These are phyloP conservation scores for Ganoderma lucidum DNA, from an alignment of 1,284 basidiomycete species.

Conservation along the genomic window DNA sequence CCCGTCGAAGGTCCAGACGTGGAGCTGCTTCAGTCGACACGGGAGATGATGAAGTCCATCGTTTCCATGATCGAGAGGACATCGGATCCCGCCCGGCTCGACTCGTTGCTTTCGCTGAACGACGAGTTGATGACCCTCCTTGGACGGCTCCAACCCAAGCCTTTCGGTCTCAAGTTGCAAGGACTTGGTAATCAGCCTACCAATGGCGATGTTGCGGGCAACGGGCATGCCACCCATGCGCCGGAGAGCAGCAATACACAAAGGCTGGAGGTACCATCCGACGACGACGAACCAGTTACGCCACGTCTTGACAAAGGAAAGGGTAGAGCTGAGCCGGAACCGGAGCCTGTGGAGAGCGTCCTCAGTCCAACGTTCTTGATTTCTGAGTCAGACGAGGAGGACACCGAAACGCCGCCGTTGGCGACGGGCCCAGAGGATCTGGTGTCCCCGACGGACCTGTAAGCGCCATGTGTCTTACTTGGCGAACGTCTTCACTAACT, in stretches of 20 bases:
- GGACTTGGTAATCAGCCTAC: conserved; percentile 54
- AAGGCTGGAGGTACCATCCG: conserved; percentile 14
- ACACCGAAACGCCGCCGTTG: conserved; percentile 61
- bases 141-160: conserved; percentile 48
- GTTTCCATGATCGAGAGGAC: conserved; percentile 64
- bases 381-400: conserved; percentile 62
- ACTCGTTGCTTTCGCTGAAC: conserved; percentile 75
- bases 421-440: conserved; percentile 46
- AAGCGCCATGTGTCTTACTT: conserved; percentile 37
- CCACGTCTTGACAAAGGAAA: conserved; percentile 81
- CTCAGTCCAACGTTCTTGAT: conserved; percentile 77
- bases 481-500: neutral
- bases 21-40: conserved; percentile 57
- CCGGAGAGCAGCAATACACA: conserved; percentile 30
- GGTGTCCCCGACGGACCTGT: conserved; percentile 68
- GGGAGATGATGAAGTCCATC: conserved; percentile 64
- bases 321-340: conserved; percentile 70
- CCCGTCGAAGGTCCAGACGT: conserved; percentile 34
- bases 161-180: conserved; percentile 46
- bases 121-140: conserved; percentile 70
- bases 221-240: conserved; percentile 34
- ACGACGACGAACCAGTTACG: conserved; percentile 57
- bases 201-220: conserved; percentile 28
- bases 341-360: conserved; percentile 70
- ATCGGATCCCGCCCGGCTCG: conserved; percentile 64